Evolutionary conservation across 257 asterid species (phyloP), one percentile per base, ranked within the genome.

Genomic region (Solanum bulbocastanum): DNA sequence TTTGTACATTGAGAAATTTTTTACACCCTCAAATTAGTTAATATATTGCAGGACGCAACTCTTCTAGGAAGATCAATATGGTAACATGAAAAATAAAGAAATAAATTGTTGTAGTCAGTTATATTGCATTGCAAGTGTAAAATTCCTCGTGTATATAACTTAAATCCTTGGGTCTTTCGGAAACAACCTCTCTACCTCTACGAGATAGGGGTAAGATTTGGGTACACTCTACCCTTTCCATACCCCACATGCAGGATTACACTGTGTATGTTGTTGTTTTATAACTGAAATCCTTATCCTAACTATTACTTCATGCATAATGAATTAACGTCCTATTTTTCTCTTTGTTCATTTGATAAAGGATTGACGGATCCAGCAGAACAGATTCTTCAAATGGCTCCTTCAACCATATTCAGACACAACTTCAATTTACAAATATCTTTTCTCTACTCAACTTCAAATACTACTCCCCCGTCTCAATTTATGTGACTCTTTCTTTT

Each of bases 281-380:
- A 23, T 0, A 65, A 65, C 35, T 65, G 15, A 27, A 79, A 42
- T 27, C n/a, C 25, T 23, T n/a, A 3, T 39, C 83, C 44, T 37
- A 12, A 40, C 25, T 6, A 76, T 13, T 25, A n/a, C 62, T 6
- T 56, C 20, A 15, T n/a, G 8, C n/a, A 78, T 78, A 25, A 78
- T 23, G 56, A 23, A 25, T 40, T n/a, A 23, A 30, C 27, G 14
- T 42, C 81, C 33, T 42, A 20, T 44, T 66, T 20, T 68, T 81
- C 6, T 44, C n/a, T 78, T 78, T 78, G 62, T 39, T 78, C 84
- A 78, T 78, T 78, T 40, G 52, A 40, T 14, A 7, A 78, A 78
- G 86, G 44, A 49, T 37, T 78, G 60, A 44, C 62, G 40, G 56
- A 94, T 39, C 97, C 95, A 94, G 99, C 98, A 60, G 99, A 95